Conservation (phyloP, 441 rosid species). For the Codiaeum variegatum region DNA sequence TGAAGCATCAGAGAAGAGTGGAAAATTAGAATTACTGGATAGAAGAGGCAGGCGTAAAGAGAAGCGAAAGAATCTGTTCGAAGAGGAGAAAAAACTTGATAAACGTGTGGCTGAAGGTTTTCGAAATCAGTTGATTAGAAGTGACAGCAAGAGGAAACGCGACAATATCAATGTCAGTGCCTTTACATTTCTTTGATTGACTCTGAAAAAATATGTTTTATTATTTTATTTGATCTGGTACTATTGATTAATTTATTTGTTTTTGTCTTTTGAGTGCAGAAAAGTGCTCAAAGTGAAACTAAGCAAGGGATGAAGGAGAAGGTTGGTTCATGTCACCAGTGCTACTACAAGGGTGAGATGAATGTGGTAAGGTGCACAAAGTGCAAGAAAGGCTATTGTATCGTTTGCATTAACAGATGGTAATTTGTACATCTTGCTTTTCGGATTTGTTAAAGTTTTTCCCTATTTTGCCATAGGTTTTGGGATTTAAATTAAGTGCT, state of each 20-base stretch:
- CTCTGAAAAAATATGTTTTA: neutral
- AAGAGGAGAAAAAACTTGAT: neutral
- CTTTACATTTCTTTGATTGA: neutral
- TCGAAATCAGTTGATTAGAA: neutral
- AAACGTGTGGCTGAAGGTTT: neutral
- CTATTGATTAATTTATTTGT: neutral
- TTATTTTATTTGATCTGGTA: neutral
- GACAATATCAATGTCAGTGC: neutral
- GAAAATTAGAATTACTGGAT: neutral
- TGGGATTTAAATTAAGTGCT: neutral
- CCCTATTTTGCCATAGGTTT: neutral
- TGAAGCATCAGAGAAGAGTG: neutral
- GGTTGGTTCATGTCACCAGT: neutral
- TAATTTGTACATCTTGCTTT: neutral
- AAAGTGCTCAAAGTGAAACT: neutral
- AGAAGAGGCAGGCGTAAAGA: neutral
- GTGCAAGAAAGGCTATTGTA: neutral
- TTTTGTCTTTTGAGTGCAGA: neutral
- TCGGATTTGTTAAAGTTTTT: neutral
- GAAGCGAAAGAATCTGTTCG: neutral
- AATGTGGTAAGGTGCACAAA: neutral
- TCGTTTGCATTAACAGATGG: slow-evolving; percentile 6
- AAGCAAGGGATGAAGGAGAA: neutral
- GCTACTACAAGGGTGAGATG: neutral
- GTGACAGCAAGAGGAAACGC: neutral